phyloP scores from a whole-genome alignment of 495 filamentous ascomycete genomes.

The Tuber calosporum region DNA sequence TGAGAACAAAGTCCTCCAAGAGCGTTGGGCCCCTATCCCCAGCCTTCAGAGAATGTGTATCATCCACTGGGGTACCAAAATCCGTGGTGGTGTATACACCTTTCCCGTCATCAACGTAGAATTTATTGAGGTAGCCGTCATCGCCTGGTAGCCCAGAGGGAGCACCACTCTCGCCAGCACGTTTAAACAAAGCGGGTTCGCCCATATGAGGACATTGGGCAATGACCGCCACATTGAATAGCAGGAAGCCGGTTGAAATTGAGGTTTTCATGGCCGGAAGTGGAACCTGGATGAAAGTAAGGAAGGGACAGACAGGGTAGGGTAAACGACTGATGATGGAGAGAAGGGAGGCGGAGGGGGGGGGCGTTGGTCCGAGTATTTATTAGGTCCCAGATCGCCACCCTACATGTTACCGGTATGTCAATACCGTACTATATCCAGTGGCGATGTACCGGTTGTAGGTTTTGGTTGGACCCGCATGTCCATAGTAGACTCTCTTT shows the following conservation, averaged over 20 bases:
- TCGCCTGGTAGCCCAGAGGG: conserved; percentile 26
- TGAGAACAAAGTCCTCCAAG: conserved; percentile 74
- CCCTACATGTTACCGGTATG: neutral
- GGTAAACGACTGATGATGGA: conserved; percentile 8
- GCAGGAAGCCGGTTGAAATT: conserved; percentile 21
- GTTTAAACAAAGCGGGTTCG: conserved; percentile 15
- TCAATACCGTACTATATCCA: neutral
- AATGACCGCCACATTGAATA: conserved; percentile 33
- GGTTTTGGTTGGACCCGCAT: neutral
- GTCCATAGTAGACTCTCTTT: neutral
- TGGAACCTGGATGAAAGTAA: conserved; percentile 9
- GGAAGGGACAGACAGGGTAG: neutral
- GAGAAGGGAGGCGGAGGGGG: neutral
- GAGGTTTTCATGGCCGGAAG: conserved; percentile 21
- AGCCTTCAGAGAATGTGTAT: conserved; percentile 62
- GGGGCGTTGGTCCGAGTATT: conserved; percentile 16
- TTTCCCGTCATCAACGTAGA: conserved; percentile 56
- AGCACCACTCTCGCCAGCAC: neutral
- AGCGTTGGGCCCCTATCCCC: conserved; percentile 67
- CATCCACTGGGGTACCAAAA: conserved; percentile 65
- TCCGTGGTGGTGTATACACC: conserved; percentile 61
- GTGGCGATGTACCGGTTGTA: too few relatives aligned
- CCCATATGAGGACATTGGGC: conserved; percentile 41
- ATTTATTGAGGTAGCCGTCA: conserved; percentile 50
- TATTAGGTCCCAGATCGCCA: conserved; percentile 12